phyloP scores from a whole-genome alignment of 2,329 filamentous ascomycete genomes.

The Basipetospora chlamydospora region DNA sequence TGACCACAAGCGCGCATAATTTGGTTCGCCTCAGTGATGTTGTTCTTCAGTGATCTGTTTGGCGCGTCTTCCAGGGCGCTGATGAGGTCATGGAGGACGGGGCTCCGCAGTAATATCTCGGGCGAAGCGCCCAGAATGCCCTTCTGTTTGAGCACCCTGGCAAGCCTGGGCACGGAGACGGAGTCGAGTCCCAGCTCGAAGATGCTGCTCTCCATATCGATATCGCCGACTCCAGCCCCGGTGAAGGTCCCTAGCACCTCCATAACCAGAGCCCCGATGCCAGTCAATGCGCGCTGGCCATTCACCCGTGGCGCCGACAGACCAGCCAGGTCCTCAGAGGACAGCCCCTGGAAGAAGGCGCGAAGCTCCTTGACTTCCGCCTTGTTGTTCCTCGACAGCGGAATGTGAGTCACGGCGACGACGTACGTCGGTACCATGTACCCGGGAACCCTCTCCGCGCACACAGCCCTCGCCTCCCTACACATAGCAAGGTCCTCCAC shows the following conservation, averaged over 20 bases:
- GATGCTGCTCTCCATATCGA: conserved; percentile 48
- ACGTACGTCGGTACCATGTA: conserved; percentile 92
- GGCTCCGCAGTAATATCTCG: conserved; percentile 51
- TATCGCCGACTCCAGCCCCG: conserved; percentile 22
- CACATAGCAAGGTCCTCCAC: not conserved
- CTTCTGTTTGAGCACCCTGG: conserved; percentile 44
- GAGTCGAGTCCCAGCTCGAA: conserved; percentile 85
- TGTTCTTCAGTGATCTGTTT: not conserved
- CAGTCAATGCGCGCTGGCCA: conserved; percentile 16
- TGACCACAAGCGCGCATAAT: conserved; percentile 49
- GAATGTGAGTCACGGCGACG: conserved; percentile 54
- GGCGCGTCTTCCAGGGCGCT: conserved; percentile 16
- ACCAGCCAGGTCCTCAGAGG: conserved; percentile 36
- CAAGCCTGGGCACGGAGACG: conserved; percentile 63
- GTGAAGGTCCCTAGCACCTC: conserved; percentile 39
- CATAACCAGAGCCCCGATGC: conserved; percentile 32
- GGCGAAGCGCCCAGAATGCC: conserved; percentile 49
- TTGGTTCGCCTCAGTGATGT: conserved; percentile 26
- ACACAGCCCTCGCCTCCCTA: conserved; percentile 40
- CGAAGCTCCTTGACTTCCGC: conserved; percentile 60
- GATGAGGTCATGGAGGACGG: conserved; percentile 32
- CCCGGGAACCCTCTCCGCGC: conserved; percentile 52
- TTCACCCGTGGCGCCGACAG: conserved; percentile 8
- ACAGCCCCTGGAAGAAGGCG: conserved; percentile 47
- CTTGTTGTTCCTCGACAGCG: conserved; percentile 81